Base-by-base conservation (phyloP, 140 eudicot genomes). In the Senecio squalidus region DNA sequence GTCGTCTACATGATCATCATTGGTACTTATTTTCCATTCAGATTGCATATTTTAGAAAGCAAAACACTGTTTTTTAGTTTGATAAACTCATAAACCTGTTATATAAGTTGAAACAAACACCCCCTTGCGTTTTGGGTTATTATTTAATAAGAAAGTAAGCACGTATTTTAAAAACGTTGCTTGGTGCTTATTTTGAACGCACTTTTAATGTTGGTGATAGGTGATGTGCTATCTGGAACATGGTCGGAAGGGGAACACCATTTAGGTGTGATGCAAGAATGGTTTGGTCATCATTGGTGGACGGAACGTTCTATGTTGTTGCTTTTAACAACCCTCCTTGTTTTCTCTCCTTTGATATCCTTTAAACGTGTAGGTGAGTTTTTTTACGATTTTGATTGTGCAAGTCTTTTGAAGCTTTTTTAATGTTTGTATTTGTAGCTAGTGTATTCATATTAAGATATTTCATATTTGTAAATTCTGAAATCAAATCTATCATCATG, bases 251-350 rank as follows among this genome's bases (percentile, higher is more conserved):
- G 95, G 36, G 80, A 75, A 51, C 84, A 75, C 67, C 89, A 90
- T 76, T 68, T 75, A 26, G 97, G 97, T 16, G 85, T 90, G 67
- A 65, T 86, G 83, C 94, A 85, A 79, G 97, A 90, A 78, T 90
- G 97, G 97, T 80, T 90, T 62, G 97, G 97, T 39, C 78, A 70
- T 10, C 78, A 67, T 27, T 90, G 95, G 97, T 90, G 95, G 97
- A 80, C 86, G 36, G 41, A 78, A 26, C 84, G 97, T 15, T 82
- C 78, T 47, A 62, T 67, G 65, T 66, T 80, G 76, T 58, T 90
- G 80, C 80, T 90, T 59, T 74, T 90, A 38, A 85, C 95, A 0
- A 78, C 87, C 58, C 24, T 85, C 22, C 36, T 78, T 55, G 87
- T 90, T 68, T 67, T 85, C 22, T 72, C 73, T 53, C 97, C 97